phyloP scores from a whole-genome alignment of 2,329 filamentous ascomycete species.

The Penicillium sp. region DNA sequence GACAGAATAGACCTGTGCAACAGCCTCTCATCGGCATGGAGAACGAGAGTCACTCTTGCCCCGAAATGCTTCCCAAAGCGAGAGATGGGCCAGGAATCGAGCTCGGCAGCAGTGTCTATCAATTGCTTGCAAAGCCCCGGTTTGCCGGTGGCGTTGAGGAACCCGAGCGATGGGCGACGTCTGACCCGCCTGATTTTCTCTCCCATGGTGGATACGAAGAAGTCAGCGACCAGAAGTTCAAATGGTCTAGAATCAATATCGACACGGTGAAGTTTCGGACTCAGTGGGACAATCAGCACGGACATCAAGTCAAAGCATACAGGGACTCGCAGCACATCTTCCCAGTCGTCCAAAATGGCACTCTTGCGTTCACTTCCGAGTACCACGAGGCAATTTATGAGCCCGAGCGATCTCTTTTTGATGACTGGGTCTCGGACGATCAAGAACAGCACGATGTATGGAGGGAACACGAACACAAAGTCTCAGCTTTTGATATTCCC shows the following conservation, averaged over 20 bases:
- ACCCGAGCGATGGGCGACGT: background rate
- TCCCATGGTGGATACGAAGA: background rate
- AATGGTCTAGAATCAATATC: background rate
- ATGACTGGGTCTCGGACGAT: background rate
- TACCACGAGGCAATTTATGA: background rate
- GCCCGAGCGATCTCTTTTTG: background rate
- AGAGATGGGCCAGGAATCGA: constrained; percentile 32
- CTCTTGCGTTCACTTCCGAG: background rate
- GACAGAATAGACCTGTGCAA: background rate
- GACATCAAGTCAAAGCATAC: constrained; percentile 2
- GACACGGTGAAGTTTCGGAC: background rate
- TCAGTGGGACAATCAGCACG: background rate
- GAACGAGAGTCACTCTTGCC: constrained; percentile 9
- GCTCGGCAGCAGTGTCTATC: constrained; percentile 20
- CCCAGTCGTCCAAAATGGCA: background rate
- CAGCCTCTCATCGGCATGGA: constrained; percentile 1
- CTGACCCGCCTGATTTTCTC: background rate
- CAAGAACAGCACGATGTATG: background rate
- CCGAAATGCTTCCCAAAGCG: constrained; percentile 23
- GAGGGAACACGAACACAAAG: background rate
- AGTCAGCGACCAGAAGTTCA: background rate
- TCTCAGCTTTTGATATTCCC: background rate
- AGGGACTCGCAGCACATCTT: background rate
- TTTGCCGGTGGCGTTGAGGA: background rate
- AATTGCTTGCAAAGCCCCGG: constrained; percentile 11